Conservation (phyloP, 495 filamentous ascomycete species). For the Baudoinia panamericana region DNA sequence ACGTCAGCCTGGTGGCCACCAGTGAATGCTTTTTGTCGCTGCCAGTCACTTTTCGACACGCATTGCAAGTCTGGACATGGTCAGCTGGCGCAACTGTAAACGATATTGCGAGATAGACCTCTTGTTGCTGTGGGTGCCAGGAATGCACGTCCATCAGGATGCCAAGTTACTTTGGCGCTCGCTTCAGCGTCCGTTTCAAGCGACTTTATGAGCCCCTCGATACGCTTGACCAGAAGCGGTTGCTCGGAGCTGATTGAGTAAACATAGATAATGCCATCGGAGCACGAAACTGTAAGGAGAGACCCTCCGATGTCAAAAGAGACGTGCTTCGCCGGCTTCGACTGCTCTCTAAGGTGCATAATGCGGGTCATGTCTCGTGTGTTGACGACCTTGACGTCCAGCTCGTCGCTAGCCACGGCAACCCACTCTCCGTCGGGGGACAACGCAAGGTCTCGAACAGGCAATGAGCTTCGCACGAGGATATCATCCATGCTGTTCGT, state of each 20-base stretch:
- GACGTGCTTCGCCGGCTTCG: conserved; percentile 75
- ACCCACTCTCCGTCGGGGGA: conserved; percentile 77
- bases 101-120: conserved; percentile 8
- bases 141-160: conserved; percentile 88
- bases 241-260: conserved; percentile 74
- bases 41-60: conserved; percentile 74
- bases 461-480: conserved; percentile 66
- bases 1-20: conserved; percentile 75
- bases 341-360: conserved; percentile 64
- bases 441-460: conserved; percentile 72
- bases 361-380: conserved; percentile 61
- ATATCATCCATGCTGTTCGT: conserved; percentile 66
- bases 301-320: conserved; percentile 73
- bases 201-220: conserved; percentile 72
- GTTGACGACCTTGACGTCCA: conserved; percentile 77
- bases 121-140: conserved; percentile 68
- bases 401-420: conserved; percentile 93
- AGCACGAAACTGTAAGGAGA: conserved; percentile 67
- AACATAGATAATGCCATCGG: conserved; percentile 74
- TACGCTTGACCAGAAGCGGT: conserved; percentile 63
- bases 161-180: conserved; percentile 70
- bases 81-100: too few species aligned
- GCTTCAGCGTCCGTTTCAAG: conserved; percentile 67
- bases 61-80: conserved; percentile 57
- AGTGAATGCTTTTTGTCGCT: conserved; percentile 61